Conservation (phyloP, 345 rosid genomes). For the Salix koriyanagi region DNA sequence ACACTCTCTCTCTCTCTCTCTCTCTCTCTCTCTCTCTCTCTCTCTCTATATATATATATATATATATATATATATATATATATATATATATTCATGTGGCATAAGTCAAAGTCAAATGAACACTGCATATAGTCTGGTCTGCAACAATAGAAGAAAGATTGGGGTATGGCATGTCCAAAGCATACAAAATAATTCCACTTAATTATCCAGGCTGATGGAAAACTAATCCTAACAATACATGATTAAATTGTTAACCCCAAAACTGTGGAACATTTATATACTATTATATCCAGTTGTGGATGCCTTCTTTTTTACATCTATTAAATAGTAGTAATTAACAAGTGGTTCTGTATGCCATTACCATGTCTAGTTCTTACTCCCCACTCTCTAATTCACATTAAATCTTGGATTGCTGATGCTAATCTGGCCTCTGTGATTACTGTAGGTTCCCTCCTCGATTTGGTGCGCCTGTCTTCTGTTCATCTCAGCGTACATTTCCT, state of each 20-base stretch:
- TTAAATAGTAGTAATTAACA: not conserved
- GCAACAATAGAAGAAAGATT: not conserved
- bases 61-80: too few species aligned
- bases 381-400: constrained; percentile 14
- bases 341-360: not conserved
- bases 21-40: too few species aligned
- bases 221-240: not conserved
- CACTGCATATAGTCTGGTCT: not conserved
- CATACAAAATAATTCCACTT: not conserved
- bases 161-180: not conserved
- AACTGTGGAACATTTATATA: constrained; percentile 22
- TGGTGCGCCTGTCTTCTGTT: constrained; percentile 48
- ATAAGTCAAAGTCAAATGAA: too few species aligned
- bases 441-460: constrained; percentile 31
- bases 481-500: constrained; percentile 91
- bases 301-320: not conserved
- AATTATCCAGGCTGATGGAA: not conserved
- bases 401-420: constrained; percentile 32
- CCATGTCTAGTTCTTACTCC: not conserved
- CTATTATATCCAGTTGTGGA: constrained; percentile 14
- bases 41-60: too few species aligned
- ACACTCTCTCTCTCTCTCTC: too few species aligned
- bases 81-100: too few species aligned
- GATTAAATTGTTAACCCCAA: not conserved
- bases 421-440: constrained; percentile 28